A percentile compares a stretch with the other conserved stretches of the same genome.
Conservation (phyloP, 768 basidiomycete species). For the Hericium rajendrae region DNA sequence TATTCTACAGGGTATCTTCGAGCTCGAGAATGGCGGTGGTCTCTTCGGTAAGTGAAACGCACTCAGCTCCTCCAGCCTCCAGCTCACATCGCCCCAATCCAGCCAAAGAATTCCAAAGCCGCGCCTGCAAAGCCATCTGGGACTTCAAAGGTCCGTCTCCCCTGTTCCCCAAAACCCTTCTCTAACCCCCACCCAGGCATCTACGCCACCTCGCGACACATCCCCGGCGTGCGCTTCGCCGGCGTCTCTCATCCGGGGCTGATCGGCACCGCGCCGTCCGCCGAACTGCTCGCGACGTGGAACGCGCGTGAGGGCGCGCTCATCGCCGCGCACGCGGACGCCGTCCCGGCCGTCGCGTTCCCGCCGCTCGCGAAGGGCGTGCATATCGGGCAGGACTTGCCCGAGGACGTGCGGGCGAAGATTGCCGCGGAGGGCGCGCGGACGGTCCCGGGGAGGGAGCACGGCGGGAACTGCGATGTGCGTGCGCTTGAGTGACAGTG, state of each 20-base stretch:
- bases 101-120: conserved; percentile 62
- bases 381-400: conserved; percentile 61
- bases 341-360: conserved; percentile 58
- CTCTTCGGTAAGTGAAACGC: conserved; percentile 41
- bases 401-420: conserved; percentile 35
- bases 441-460: conserved; percentile 69
- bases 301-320: conserved; percentile 61
- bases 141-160: conserved; percentile 48
- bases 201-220: conserved; percentile 65
- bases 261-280: conserved; percentile 68
- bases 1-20: conserved; percentile 57
- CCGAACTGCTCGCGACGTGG: conserved; percentile 66
- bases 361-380: conserved; percentile 50
- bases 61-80: background rate
- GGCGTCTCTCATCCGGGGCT: conserved; percentile 71
- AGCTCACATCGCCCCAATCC: background rate
- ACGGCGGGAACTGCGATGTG: conserved; percentile 72
- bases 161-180: background rate
- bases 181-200: conserved; percentile 34
- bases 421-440: conserved; percentile 60
- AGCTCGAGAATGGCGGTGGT: conserved; percentile 63
- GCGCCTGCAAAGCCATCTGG: conserved; percentile 74
- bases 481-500: too few relatives aligned
- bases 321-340: conserved; percentile 40
- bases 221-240: conserved; percentile 72